phyloP scores from a whole-genome alignment of 1,284 basidiomycete genomes.

The Phlebopus sp. region DNA sequence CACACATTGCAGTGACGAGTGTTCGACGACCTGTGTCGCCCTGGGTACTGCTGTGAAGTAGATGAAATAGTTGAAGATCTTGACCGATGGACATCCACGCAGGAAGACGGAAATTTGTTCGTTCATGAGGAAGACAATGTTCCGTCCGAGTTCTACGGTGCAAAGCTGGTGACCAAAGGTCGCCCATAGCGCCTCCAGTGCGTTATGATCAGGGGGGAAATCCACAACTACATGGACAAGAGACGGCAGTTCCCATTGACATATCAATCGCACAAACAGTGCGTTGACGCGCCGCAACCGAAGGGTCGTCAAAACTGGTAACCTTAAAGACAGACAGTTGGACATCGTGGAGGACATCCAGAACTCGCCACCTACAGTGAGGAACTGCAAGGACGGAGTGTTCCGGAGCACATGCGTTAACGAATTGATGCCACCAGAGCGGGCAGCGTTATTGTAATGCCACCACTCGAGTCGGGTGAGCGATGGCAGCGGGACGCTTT shows the following conservation, averaged over 20 bases:
- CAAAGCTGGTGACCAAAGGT: slow-evolving; percentile 49
- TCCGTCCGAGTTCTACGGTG: slow-evolving; percentile 55
- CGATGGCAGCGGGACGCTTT: slow-evolving; percentile 43
- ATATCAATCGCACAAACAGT: slow-evolving; percentile 48
- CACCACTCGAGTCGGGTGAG: slow-evolving; percentile 68
- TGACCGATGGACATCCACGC: slow-evolving; percentile 43
- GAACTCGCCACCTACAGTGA: slow-evolving; percentile 53
- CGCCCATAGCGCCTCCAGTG: slow-evolving; percentile 42
- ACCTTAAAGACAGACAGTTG: slow-evolving; percentile 26
- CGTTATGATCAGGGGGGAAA: slow-evolving; percentile 26
- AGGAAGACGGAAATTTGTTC: slow-evolving; percentile 49
- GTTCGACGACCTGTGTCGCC: slow-evolving; percentile 19
- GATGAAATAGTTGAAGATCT: slow-evolving; percentile 54
- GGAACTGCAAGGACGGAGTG: slow-evolving; percentile 55
- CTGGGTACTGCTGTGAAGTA: slow-evolving; percentile 46
- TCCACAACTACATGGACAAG: slow-evolving; percentile 41
- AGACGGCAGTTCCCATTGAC: slow-evolving; percentile 52
- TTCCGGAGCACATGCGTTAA: slow-evolving; percentile 48
- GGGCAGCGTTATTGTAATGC: slow-evolving; percentile 56
- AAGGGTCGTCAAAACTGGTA: slow-evolving; percentile 49
- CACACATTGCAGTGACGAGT: slow-evolving; percentile 41
- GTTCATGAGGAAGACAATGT: slow-evolving; percentile 47
- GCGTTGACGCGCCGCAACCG: slow-evolving; percentile 49
- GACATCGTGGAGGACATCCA: slow-evolving; percentile 28
- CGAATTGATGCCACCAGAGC: slow-evolving; percentile 65